phyloP scores from a whole-genome alignment of 1,139 yeast species.

The Suhomyces yuchorum region DNA sequence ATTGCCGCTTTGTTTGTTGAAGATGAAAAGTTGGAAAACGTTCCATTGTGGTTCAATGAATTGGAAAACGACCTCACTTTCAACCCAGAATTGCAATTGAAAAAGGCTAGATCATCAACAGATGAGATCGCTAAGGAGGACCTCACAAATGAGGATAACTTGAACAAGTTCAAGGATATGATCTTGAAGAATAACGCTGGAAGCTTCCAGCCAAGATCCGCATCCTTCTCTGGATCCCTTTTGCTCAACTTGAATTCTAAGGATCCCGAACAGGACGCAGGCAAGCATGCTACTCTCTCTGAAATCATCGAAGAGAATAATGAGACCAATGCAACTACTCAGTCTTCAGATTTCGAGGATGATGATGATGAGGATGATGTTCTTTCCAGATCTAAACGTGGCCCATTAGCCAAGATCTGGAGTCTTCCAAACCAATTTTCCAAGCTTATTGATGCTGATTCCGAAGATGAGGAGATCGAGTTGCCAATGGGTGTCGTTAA shows the following conservation, averaged over 20 bases:
- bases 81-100: constrained; percentile 21
- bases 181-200: constrained; percentile 35
- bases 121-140: constrained; percentile 74
- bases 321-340: constrained; percentile 20
- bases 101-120: constrained; percentile 55
- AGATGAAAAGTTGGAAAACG: constrained; percentile 83
- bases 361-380: constrained; percentile 51
- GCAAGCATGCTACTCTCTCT: constrained; percentile 3
- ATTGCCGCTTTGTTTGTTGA: constrained; percentile 84
- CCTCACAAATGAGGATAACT: constrained; percentile 51
- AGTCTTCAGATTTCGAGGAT: constrained; percentile 42
- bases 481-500: constrained; percentile 88
- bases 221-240: constrained; percentile 46
- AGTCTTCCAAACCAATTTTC: constrained; percentile 36
- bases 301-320: constrained; percentile 15
- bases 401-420: constrained; percentile 26
- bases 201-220: constrained; percentile 39
- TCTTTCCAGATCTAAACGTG: constrained; percentile 27
- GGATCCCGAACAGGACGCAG: constrained; percentile 12
- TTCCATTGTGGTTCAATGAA: constrained; percentile 95
- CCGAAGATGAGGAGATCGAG: constrained; percentile 82
- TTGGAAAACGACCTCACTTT: constrained; percentile 53
- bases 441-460: constrained; percentile 63
- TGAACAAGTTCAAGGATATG: constrained; percentile 48
- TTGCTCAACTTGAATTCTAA: constrained; percentile 20